Conservation (phyloP, 148 eudicot species). For the Chenopodium berlandieri region DNA sequence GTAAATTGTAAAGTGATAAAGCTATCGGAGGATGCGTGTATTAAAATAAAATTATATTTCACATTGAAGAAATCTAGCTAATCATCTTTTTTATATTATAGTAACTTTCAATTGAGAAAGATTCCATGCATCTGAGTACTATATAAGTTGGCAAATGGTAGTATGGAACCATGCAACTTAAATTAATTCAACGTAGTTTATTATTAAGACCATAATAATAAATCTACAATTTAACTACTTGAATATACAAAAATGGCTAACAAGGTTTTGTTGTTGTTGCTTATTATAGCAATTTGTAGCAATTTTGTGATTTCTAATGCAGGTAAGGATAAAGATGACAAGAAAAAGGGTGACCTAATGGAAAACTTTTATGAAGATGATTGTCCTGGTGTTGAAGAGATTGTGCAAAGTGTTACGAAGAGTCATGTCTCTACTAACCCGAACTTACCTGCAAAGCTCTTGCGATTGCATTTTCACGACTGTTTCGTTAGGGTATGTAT, state of each 20-base stretch:
- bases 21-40: too few species aligned
- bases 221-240: too few species aligned
- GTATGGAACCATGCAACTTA: too few species aligned
- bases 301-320: slow-evolving; percentile 7
- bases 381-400: slow-evolving; percentile 18
- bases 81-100: too few species aligned
- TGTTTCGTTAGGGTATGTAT: slow-evolving; percentile 33
- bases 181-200: too few species aligned
- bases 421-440: slow-evolving; percentile 20
- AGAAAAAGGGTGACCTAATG: neutral
- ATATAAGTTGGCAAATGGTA: too few species aligned
- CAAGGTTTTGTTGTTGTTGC: neutral
- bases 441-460: slow-evolving; percentile 31
- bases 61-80: too few species aligned
- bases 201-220: too few species aligned
- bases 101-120: too few species aligned
- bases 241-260: neutral
- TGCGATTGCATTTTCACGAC: slow-evolving; percentile 32
- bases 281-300: slow-evolving; percentile 11
- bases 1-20: too few species aligned
- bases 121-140: too few species aligned
- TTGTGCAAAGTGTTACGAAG: slow-evolving; percentile 2
- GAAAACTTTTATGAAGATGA: slow-evolving; percentile 14
- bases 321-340: neutral
- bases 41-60: too few species aligned